Evolutionary conservation across 2,329 filamentous ascomycete species (phyloP).

Genomic region (Simplicillium sp.): DNA sequence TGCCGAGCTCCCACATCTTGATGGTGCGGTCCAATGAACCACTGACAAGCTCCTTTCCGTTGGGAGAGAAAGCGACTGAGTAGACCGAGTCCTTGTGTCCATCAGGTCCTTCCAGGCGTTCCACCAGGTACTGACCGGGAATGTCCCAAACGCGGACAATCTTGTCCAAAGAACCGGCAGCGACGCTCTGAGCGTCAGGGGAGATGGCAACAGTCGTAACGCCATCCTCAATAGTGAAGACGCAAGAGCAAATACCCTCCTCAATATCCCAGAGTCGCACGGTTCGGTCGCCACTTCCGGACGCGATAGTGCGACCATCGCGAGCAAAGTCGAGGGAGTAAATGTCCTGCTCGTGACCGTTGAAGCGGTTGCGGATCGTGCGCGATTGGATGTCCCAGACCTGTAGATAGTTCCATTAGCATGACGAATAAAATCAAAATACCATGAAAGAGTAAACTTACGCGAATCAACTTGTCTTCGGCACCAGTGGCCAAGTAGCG

Average conservation of each 20-base stretch:
- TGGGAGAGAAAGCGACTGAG: conserved; percentile 90
- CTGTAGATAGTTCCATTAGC: conserved; percentile 30
- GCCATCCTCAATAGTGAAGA: conserved; percentile 88
- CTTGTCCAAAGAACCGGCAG: conserved; percentile 92
- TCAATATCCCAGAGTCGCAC: conserved; percentile 96
- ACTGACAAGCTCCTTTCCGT: conserved; percentile 84
- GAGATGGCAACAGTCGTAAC: conserved; percentile 97
- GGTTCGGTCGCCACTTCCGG: conserved; percentile 87
- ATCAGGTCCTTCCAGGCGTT: conserved; percentile 84
- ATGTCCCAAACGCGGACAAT: conserved; percentile 97
- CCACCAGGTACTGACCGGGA: conserved; percentile 72
- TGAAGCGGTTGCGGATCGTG: conserved; percentile 83
- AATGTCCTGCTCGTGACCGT: conserved; percentile 97
- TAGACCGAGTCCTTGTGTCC: conserved; percentile 98
- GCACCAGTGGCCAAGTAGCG: conserved; percentile 90
- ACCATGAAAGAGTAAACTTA: conserved; percentile 33
- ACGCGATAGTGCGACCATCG: conserved; percentile 89
- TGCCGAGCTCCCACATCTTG: conserved; percentile 95
- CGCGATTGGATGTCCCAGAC: conserved; percentile 88
- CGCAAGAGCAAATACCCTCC: conserved; percentile 69
- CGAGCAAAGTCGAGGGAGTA: conserved; percentile 93
- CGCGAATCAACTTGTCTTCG: conserved; percentile 93
- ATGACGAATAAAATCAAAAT: background rate
- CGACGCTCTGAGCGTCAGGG: conserved; percentile 86
- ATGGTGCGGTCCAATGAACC: conserved; percentile 96